phyloP scores from a whole-genome alignment of 139 green algal genomes.

The Chlamydomonas schloesseri region DNA sequence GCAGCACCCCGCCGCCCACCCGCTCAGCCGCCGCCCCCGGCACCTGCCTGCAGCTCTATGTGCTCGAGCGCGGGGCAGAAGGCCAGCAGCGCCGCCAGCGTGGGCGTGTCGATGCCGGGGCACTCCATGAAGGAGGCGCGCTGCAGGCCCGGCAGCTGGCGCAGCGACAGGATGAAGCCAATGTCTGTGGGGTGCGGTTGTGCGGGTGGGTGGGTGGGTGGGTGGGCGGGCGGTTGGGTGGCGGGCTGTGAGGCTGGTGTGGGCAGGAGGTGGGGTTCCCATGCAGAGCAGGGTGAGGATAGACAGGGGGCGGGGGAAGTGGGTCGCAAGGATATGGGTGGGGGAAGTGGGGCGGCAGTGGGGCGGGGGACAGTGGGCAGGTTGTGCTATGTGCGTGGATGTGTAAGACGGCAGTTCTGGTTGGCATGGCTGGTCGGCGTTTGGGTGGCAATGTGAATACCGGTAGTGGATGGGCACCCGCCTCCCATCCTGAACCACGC shows the following conservation, averaged over 20 bases:
- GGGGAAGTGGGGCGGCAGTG: too few relatives aligned
- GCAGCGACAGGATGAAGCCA: constrained; percentile 45
- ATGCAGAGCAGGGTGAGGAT: too few relatives aligned
- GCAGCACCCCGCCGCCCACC: background rate
- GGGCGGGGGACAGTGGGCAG: too few relatives aligned
- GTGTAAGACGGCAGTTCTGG: too few relatives aligned
- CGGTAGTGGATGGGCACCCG: too few relatives aligned
- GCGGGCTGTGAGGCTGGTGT: too few relatives aligned
- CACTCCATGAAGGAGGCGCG: constrained; percentile 31
- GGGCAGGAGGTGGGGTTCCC: background rate
- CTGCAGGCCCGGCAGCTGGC: constrained; percentile 1
- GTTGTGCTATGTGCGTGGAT: too few relatives aligned
- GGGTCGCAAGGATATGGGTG: too few relatives aligned
- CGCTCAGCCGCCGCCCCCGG: background rate
- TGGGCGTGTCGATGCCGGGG: constrained; percentile 29
- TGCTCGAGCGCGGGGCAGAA: constrained; percentile 26
- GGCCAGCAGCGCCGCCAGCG: constrained; percentile 36
- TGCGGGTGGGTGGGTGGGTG: background rate
- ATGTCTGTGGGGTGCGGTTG: constrained; percentile 12
- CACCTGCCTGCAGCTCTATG: constrained; percentile 27
- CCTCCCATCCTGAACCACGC: too few relatives aligned
- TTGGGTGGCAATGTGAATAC: too few relatives aligned
- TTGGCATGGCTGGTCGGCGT: too few relatives aligned
- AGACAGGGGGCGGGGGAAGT: too few relatives aligned
- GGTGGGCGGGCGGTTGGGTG: background rate